Base-by-base conservation (phyloP, 2,329 filamentous ascomycete genomes). In the Venturiaceae sp. region DNA sequence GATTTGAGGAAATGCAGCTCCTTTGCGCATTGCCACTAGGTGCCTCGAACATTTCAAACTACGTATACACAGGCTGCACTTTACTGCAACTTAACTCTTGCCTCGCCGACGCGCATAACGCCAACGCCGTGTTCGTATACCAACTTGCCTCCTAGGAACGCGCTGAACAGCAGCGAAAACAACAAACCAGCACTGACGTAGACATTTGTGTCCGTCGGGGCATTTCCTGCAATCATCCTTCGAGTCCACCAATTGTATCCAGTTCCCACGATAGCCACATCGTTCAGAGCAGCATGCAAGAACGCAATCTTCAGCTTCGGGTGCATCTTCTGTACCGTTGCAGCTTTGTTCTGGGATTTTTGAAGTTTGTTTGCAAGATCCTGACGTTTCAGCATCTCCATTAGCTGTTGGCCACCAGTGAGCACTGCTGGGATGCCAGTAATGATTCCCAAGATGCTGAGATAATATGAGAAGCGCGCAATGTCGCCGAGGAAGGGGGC, bases 91-190 rank as follows among this genome's bases (percentile, higher is more conserved):
- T 50, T 50, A n/a, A 50, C n/a, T 11, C 44, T 16, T 5, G 44
- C 26, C 23, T 50, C 44, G 14, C 44, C 44, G n/a, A n/a, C 44
- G 7, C 44, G 44, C 44, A 50, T 32, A n/a, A 77, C 70, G 1
- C 75, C 76, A 64, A 78, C 73, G 0, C 76, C 76, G 60, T 74
- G 74, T 32, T 72, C 66, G 62, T 78, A 78, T 5, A 75, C 74
- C 61, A 78, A 60, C 8, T 64, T 65, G 0, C 74, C 75, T 2
- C 76, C 76, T 4, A 77, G 66, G 59, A 74, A 74, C 13, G 74
- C 74, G 3, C 68, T 69, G 59, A 73, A 72, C 41, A 75, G 58
- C 3, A 71, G 68, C 39, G 70, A 60, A 3, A 68, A 62, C 5
- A 70, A 68, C 16, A 75, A 60, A 14, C 70, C 57, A 21, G 66